Percentiles rank a stretch among this genome's conserved stretches.
phyloP scores from a whole-genome alignment of 805 yeast species.

The Saccharomycopsis malanga region DNA sequence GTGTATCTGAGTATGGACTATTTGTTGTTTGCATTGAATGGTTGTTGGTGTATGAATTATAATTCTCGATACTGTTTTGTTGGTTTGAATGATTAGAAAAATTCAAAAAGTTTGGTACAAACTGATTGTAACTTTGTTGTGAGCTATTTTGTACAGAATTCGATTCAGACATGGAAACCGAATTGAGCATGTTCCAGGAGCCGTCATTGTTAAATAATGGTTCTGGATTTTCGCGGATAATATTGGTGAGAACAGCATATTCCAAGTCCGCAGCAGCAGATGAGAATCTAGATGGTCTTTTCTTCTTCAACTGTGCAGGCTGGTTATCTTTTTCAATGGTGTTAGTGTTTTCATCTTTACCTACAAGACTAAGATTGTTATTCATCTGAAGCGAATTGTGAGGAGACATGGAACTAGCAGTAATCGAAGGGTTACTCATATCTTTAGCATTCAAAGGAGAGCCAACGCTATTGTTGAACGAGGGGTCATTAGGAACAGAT shows the following conservation, averaged over 20 bases:
- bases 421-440: too few relatives aligned
- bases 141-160: neutral
- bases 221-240: slow-evolving; percentile 39
- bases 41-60: neutral
- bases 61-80: neutral
- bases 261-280: slow-evolving; percentile 71
- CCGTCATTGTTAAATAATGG: slow-evolving; percentile 6
- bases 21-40: neutral
- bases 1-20: slow-evolving; percentile 10
- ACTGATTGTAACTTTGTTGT: neutral
- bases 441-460: too few relatives aligned
- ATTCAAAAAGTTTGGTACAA: slow-evolving; percentile 1
- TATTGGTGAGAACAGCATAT: slow-evolving; percentile 60
- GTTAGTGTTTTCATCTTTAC: slow-evolving; percentile 25
- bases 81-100: neutral
- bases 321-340: slow-evolving; percentile 12
- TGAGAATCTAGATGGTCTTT: slow-evolving; percentile 38
- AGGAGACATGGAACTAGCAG: neutral
- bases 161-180: slow-evolving; percentile 12
- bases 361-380: slow-evolving; percentile 12
- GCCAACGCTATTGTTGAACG: too few relatives aligned
- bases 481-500: too few relatives aligned
- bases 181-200: slow-evolving; percentile 2
- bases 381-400: slow-evolving; percentile 2
- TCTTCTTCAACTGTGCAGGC: slow-evolving; percentile 1